Evolutionary conservation across 441 rosid genomes (phyloP), one percentile per base, ranked within the genome.

Genomic region (Jatropha podagrica): DNA sequence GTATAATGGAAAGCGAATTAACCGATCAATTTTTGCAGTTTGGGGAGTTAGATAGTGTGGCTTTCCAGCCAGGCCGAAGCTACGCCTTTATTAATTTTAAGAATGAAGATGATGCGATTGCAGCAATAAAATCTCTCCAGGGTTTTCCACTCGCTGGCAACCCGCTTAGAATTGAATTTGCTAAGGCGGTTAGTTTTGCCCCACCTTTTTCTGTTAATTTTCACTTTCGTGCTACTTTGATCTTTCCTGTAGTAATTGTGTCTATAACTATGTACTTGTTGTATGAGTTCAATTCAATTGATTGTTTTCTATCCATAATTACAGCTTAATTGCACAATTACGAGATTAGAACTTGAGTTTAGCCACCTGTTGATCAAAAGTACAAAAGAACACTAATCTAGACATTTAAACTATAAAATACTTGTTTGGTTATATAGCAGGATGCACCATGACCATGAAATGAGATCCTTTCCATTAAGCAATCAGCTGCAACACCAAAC

Each of bases 171-270:
- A 89, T 95, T 82, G 98, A 95, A 88, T 95, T 91, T 87, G 92
- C 98, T 51, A 95, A 95, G 97, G 92, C 97, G 97, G 98, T 95
- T 92, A 95, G 99, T 95, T 69, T 79, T 84, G 85, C 79, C 80
- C 71, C 78, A 77, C 80, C 84, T 83, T 41, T 69, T 52, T 65
- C 73, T 69, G 26, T 67, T 76, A 11, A 23, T 74, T 54, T 65
- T 70, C 38, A 26, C 64, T 32, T 32, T 32, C 2, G 32, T 32
- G 32, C 32, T 32, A 37, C 51, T 59, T 44, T 41, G 62, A 41
- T 46, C 51, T 80, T 59, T 67, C 72, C 48, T 79, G 68, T 59
- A 72, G 18, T 64, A 44, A 49, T 65, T 27, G 32, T 32, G 32
- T 32, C 32, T 71, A 59, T 71, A 12, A 65, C 20, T 79, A 41